Conservation (phyloP, 352 stramenopile genomes). For the Pythium brassicae region DNA sequence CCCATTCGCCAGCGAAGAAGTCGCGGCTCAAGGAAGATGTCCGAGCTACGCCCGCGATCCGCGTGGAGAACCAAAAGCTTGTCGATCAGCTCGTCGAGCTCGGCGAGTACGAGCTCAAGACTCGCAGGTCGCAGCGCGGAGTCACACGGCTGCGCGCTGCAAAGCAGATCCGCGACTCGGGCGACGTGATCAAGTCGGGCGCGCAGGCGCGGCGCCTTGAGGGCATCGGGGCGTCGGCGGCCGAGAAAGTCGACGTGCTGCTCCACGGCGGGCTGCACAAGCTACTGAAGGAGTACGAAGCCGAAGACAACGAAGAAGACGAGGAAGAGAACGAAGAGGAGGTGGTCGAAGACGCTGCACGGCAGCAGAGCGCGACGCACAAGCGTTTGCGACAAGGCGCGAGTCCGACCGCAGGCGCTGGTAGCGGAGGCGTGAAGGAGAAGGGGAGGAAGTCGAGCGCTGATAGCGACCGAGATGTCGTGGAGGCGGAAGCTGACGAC, state of each 20-base stretch:
- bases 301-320: constrained; percentile 15
- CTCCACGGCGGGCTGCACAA: constrained; percentile 41
- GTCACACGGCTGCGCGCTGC: constrained; percentile 54
- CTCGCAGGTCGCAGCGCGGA: constrained; percentile 44
- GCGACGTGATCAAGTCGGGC: constrained; percentile 46
- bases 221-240: constrained; percentile 35
- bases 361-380: not conserved
- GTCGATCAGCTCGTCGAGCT: constrained; percentile 57
- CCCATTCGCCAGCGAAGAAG: constrained; percentile 26
- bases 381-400: not conserved
- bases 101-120: constrained; percentile 48
- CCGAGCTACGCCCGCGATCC: constrained; percentile 22
- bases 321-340: constrained; percentile 23
- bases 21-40: constrained; percentile 39
- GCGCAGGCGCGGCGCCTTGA: constrained; percentile 51
- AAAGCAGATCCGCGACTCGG: constrained; percentile 39
- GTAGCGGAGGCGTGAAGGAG: not conserved
- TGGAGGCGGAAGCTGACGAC: not conserved
- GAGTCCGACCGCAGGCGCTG: too few relatives aligned
- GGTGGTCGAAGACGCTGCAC: not conserved
- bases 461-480: not conserved
- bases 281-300: constrained; percentile 49
- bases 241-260: constrained; percentile 58
- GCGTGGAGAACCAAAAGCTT: constrained; percentile 49
- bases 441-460: not conserved